Conservation (phyloP, 805 yeast species). For the Kazachstania kunashirensis region DNA sequence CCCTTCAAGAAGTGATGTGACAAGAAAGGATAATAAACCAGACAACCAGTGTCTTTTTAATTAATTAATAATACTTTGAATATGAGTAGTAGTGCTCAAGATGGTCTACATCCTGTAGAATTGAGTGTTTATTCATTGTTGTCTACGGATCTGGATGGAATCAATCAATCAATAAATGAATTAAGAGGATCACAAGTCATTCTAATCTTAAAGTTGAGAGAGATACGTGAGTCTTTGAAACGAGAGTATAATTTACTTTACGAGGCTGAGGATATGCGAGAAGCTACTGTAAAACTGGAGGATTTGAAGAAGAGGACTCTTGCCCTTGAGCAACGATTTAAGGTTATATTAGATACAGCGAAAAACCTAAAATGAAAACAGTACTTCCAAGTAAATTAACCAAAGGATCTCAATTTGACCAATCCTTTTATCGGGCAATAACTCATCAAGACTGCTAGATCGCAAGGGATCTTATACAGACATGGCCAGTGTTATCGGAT, state of each 20-base stretch:
- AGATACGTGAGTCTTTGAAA: constrained; percentile 16
- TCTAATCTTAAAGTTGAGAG: constrained; percentile 19
- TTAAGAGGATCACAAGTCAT: constrained; percentile 28
- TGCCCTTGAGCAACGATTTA: constrained; percentile 8
- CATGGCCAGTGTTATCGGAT: too few species aligned
- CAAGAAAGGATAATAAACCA: too few species aligned
- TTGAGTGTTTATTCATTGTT: constrained; percentile 24
- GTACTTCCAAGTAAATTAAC: too few species aligned
- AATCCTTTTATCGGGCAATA: too few species aligned
- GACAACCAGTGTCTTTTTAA: too few species aligned
- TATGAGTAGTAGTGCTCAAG: constrained; percentile 1
- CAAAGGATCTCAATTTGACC: too few species aligned
- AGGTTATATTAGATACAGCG: constrained; percentile 4
- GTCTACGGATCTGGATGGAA: constrained; percentile 25
- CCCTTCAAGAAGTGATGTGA: too few species aligned
- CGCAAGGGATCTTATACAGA: too few species aligned
- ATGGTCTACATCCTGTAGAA: constrained; percentile 25
- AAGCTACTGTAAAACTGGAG: background rate
- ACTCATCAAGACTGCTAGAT: too few species aligned
- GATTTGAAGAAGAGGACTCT: constrained; percentile 10
- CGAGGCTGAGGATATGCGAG: constrained; percentile 8
- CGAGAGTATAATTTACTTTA: constrained; percentile 16
- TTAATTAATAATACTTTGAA: too few species aligned
- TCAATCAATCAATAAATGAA: constrained; percentile 25
- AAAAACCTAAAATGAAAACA: constrained; percentile 7